Evolutionary conservation across 495 filamentous ascomycete species (phyloP).

Genomic region (Aspergillus leporis): DNA sequence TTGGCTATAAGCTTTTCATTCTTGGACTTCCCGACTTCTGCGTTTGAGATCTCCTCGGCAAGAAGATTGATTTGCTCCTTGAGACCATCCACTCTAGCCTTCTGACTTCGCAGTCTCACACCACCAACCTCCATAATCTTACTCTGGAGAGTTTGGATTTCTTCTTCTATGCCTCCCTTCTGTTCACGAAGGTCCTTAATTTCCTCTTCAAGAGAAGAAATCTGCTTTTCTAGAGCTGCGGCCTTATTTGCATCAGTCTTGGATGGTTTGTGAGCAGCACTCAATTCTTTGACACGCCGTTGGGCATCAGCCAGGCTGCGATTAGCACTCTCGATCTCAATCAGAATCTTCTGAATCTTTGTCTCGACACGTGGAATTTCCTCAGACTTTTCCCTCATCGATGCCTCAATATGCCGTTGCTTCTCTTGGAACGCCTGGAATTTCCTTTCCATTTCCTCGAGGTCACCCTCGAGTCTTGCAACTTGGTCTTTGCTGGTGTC

Average conservation of each 20-base stretch:
- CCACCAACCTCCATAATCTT: slow-evolving; percentile 98
- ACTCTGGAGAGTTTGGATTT: slow-evolving; percentile 87
- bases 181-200: slow-evolving; percentile 77
- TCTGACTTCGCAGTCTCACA: slow-evolving; percentile 85
- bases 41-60: slow-evolving; percentile 76
- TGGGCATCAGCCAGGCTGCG: slow-evolving; percentile 83
- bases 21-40: slow-evolving; percentile 83
- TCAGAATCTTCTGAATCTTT: slow-evolving; percentile 84
- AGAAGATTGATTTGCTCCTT: slow-evolving; percentile 83
- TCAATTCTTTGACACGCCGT: slow-evolving; percentile 78
- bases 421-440: slow-evolving; percentile 80
- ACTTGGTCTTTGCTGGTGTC: slow-evolving; percentile 88
- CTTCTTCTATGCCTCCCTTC: slow-evolving; percentile 81
- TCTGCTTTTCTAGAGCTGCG: slow-evolving; percentile 70
- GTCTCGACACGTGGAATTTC: slow-evolving; percentile 85
- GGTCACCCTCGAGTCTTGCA: slow-evolving; percentile 77
- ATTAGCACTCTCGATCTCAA: slow-evolving; percentile 85
- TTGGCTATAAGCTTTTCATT: slow-evolving; percentile 90
- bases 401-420: slow-evolving; percentile 71
- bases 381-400: slow-evolving; percentile 70
- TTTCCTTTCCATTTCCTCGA: slow-evolving; percentile 77
- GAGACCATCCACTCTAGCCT: slow-evolving; percentile 87
- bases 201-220: slow-evolving; percentile 72
- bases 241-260: slow-evolving; percentile 73
- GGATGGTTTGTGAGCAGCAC: slow-evolving; percentile 74